These are phyloP conservation scores for Malus asiatica DNA, from an alignment of 306 rosid genomes.

Conservation along the genomic window DNA sequence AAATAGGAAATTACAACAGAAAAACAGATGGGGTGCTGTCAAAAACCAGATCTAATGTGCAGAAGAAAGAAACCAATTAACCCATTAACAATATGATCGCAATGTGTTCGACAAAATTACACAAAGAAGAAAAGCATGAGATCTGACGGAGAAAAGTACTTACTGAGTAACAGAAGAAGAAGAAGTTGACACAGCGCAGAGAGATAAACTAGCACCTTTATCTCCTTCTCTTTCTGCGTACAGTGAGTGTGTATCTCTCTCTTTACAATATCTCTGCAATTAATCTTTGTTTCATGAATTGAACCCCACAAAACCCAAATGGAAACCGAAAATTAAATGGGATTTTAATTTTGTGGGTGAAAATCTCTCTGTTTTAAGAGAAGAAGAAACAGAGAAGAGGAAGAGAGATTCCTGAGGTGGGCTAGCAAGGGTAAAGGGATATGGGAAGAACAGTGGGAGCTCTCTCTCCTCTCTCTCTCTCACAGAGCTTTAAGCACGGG, in stretches of 20 bases:
- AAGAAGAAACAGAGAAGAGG: background rate
- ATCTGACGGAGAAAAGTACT: background rate
- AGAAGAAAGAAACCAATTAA: background rate
- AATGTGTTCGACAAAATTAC: background rate
- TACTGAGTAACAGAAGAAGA: background rate
- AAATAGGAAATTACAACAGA: background rate
- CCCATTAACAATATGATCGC: background rate
- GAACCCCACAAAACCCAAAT: background rate
- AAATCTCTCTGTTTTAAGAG: background rate
- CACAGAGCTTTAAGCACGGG: background rate
- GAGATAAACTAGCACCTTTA: background rate
- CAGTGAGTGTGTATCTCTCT: background rate
- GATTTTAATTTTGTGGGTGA: background rate
- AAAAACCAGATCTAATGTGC: conserved; percentile 18
- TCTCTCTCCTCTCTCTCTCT: background rate
- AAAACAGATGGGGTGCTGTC: background rate
- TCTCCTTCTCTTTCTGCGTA: background rate
- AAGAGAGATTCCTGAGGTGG: no score
- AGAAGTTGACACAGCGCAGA: background rate
- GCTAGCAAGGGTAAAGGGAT: background rate
- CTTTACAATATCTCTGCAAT: background rate
- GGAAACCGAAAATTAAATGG: background rate
- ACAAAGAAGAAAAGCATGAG: background rate
- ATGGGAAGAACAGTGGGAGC: background rate
- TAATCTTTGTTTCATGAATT: background rate